These are phyloP conservation scores for Suillus paluster DNA, from an alignment of 768 basidiomycete genomes.

Conservation along the genomic window DNA sequence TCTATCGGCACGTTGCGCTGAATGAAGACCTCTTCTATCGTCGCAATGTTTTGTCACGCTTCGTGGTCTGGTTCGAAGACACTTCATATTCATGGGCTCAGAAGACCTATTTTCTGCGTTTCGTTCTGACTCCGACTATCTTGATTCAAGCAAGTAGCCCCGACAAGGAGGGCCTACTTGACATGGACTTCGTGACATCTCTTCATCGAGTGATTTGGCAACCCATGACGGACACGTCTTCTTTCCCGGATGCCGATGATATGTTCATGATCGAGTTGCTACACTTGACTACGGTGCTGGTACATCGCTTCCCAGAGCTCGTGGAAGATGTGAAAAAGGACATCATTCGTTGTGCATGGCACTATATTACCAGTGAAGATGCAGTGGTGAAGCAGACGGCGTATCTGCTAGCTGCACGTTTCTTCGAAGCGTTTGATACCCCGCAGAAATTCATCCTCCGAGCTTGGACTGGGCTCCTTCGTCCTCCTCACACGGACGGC, in stretches of 20 bases:
- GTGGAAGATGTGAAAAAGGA: slow-evolving; percentile 86
- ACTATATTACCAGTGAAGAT: slow-evolving; percentile 84
- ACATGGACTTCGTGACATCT: slow-evolving; percentile 68
- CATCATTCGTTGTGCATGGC: slow-evolving; percentile 93
- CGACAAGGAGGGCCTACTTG: slow-evolving; percentile 64
- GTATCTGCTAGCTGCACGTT: slow-evolving; percentile 87
- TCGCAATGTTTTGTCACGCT: slow-evolving; percentile 83
- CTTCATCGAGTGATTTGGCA: slow-evolving; percentile 83
- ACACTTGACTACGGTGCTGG: slow-evolving; percentile 85
- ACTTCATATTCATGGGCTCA: slow-evolving; percentile 65
- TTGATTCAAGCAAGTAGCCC: slow-evolving; percentile 71
- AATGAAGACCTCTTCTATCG: slow-evolving; percentile 70
- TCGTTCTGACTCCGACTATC: slow-evolving; percentile 86
- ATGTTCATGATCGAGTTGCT: slow-evolving; percentile 89
- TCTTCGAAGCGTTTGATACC: slow-evolving; percentile 87
- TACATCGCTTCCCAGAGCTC: slow-evolving; percentile 82
- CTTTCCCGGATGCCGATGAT: slow-evolving; percentile 71
- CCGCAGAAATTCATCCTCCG: slow-evolving; percentile 90
- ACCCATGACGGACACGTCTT: slow-evolving; percentile 61
- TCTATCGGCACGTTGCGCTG: slow-evolving; percentile 84
- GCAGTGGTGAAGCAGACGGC: slow-evolving; percentile 91
- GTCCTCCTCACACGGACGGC: slow-evolving; percentile 78
- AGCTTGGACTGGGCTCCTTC: slow-evolving; percentile 89
- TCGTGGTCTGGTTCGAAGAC: slow-evolving; percentile 84
- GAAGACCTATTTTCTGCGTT: slow-evolving; percentile 80